phyloP scores from a whole-genome alignment of 78 protist genomes.

The Guillardia theta region DNA sequence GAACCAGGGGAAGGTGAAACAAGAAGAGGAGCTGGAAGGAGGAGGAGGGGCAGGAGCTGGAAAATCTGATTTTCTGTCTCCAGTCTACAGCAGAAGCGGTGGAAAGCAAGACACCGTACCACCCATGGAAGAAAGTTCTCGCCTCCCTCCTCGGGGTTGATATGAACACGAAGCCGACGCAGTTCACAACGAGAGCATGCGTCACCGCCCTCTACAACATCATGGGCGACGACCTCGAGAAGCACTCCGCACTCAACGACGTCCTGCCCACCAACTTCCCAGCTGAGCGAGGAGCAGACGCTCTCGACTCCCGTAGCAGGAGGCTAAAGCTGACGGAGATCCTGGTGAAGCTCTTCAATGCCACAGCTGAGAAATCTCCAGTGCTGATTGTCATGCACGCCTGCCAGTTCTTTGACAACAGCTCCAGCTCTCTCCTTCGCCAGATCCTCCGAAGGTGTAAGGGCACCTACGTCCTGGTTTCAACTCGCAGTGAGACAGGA shows the following conservation, averaged over 20 bases:
- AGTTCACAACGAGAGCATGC: neutral
- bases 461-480: too few relatives aligned
- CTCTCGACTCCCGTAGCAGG: neutral
- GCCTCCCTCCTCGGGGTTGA: constrained; percentile 5
- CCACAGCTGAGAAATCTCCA: neutral
- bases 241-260: neutral
- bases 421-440: neutral
- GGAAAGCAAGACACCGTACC: constrained; percentile 4
- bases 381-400: neutral
- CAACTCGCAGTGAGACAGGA: too few relatives aligned
- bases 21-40: too few relatives aligned
- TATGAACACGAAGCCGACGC: neutral
- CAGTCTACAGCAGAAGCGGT: neutral
- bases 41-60: too few relatives aligned
- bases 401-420: neutral
- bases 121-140: neutral
- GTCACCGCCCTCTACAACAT: neutral
- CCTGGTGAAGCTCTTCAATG: neutral
- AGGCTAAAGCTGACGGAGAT: neutral
- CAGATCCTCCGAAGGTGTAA: too few relatives aligned
- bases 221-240: neutral
- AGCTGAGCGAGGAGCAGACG: neutral
- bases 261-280: neutral
- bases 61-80: too few relatives aligned
- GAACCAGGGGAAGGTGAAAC: too few relatives aligned